Base-by-base conservation (phyloP, 1,284 basidiomycete species). In the Grifola frondosa region DNA sequence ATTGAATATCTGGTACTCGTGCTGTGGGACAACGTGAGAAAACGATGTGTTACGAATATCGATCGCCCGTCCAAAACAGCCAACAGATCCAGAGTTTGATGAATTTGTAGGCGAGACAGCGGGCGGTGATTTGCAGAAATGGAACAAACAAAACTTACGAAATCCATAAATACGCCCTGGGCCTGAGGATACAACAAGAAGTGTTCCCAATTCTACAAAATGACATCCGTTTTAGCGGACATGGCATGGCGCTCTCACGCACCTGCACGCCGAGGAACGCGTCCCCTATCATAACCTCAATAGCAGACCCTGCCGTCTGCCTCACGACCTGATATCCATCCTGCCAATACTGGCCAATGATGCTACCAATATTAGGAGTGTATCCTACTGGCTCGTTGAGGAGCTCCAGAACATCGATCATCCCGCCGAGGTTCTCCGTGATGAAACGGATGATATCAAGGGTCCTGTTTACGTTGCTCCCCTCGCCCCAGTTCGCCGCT, bases 1-100 rank as follows among this genome's bases (percentile, higher is more conserved):
- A 53, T 78, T 81, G 66, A 91, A 91, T 40, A 90, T 79, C 60
- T 90, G 88, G 60, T 92, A 91, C 65, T 84, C 75, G 65, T 92
- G 88, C 74, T 84, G 47, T 12, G n/a, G n/a, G n/a, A n/a, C 17
- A 17, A 31, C 33, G 37, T 10, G 30, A 24, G n/a, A 31, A n/a
- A 8, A 6, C 8, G 13, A 31, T 6, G 22, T 23, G 41, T 42
- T 16, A 45, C 32, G 31, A 32, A 34, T 21, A 20, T n/a, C 16
- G 7, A 37, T 38, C 21, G 26, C 10, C 8, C n/a, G 20, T 19
- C 31, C 17, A n/a, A n/a, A n/a, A n/a, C n/a, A n/a, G n/a, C n/a
- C n/a, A n/a, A n/a, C n/a, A n/a, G n/a, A n/a, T 20, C 8, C 13
- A 39, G 7, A 19, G 11, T 39, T 5, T 8, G 6, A 19, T 6